Percentiles rank a stretch among this genome's conserved stretches.
Evolutionary conservation across 257 asterid species (phyloP).

Genomic region (Eustoma russellianum): DNA sequence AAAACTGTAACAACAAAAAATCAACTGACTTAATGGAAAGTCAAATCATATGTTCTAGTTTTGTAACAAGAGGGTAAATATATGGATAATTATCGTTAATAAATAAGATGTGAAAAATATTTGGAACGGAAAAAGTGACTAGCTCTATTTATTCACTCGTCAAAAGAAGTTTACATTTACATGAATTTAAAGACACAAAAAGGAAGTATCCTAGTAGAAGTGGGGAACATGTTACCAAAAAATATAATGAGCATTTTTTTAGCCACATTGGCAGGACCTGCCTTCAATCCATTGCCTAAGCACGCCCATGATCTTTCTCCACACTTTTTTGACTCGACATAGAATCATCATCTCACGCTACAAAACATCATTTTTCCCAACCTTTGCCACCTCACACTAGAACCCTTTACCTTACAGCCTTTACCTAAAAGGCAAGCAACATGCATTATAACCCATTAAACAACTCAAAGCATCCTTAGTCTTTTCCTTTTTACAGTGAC

Average conservation of each 20-base stretch:
- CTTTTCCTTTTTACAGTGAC: background rate
- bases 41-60: no score
- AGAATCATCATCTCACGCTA: conserved; percentile 47
- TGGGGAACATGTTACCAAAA: conserved; percentile 42
- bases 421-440: conserved; percentile 17
- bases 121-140: no score
- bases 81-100: no score
- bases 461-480: background rate
- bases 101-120: no score
- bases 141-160: no score
- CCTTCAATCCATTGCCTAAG: conserved; percentile 32
- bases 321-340: conserved; percentile 33
- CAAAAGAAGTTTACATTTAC: no score
- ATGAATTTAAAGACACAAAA: no score
- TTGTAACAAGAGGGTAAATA: no score
- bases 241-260: conserved; percentile 14
- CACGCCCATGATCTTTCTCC: conserved; percentile 47
- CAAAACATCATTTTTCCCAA: conserved; percentile 29
- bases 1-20: no score
- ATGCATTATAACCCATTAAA: background rate
- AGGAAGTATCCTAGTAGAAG: conserved; percentile 14
- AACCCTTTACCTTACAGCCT: conserved; percentile 5
- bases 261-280: conserved; percentile 12
- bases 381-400: conserved; percentile 18
- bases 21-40: no score